Conservation (phyloP, 2,329 filamentous ascomycete species). For the Stagonosporopsis chrysanthemi region DNA sequence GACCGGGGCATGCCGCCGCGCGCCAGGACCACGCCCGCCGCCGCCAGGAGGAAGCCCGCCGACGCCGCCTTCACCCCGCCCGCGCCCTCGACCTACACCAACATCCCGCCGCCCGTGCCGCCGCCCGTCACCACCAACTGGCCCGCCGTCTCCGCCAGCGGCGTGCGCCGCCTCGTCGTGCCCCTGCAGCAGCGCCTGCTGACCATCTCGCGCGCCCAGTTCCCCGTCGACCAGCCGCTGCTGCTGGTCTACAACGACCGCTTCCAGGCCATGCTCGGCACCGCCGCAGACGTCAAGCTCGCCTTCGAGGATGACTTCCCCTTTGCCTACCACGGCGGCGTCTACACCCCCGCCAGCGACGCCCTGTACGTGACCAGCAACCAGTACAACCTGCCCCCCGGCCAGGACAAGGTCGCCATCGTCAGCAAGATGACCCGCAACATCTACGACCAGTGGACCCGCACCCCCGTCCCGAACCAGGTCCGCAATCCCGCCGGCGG, state of each 20-base stretch:
- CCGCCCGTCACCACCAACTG: constrained; percentile 12
- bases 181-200: constrained; percentile 22
- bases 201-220: constrained; percentile 11
- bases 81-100: constrained; percentile 11
- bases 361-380: constrained; percentile 53
- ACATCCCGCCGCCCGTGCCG: constrained; percentile 2
- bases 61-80: constrained; percentile 12
- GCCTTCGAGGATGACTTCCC: constrained; percentile 69
- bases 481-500: constrained; percentile 37
- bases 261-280: constrained; percentile 20
- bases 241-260: constrained; percentile 21
- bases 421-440: constrained; percentile 26
- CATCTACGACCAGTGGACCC: constrained; percentile 20
- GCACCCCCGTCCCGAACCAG: constrained; percentile 17
- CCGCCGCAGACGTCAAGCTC: constrained; percentile 19
- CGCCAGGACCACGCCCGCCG: constrained; percentile 11
- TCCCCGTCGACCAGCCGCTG: constrained; percentile 15
- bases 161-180: constrained; percentile 13
- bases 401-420: constrained; percentile 30
- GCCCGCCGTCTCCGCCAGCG: constrained; percentile 16
- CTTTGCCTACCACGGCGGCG: constrained; percentile 60
- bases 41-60: background rate
- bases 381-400: constrained; percentile 27
- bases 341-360: constrained; percentile 45
- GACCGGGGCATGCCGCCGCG: constrained; percentile 24